Percentiles rank a stretch among this genome's conserved stretches.
These are phyloP conservation scores for Globisporangium paddicum DNA, from an alignment of 352 stramenopile species.

Conservation along the genomic window DNA sequence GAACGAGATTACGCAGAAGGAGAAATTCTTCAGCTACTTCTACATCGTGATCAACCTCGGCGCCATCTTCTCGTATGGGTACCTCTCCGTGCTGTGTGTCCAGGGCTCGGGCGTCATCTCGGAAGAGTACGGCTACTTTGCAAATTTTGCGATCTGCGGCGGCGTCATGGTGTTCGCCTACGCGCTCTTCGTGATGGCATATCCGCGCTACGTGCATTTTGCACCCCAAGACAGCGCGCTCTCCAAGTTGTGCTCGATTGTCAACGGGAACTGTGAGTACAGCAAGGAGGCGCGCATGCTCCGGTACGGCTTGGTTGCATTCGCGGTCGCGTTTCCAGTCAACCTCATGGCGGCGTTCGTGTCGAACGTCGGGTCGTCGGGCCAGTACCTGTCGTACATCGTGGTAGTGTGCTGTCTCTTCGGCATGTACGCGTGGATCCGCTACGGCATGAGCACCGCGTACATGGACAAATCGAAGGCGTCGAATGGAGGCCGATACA, in stretches of 20 bases:
- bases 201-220: constrained; percentile 69
- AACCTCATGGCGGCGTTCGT: constrained; percentile 79
- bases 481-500: constrained; percentile 73
- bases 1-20: constrained; percentile 73
- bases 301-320: constrained; percentile 66
- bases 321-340: constrained; percentile 53
- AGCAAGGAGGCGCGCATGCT: constrained; percentile 77
- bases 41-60: constrained; percentile 92
- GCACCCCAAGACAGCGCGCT: constrained; percentile 68
- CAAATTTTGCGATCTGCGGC: constrained; percentile 79
- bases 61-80: constrained; percentile 88
- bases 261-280: constrained; percentile 68
- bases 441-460: constrained; percentile 71
- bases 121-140: constrained; percentile 85
- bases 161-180: constrained; percentile 82
- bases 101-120: background rate
- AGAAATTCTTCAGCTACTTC: constrained; percentile 91
- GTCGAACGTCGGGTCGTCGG: constrained; percentile 38
- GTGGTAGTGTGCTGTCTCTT: constrained; percentile 61
- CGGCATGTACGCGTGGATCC: constrained; percentile 82
- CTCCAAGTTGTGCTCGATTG: constrained; percentile 66
- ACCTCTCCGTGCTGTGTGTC: constrained; percentile 80
- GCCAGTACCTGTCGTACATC: constrained; percentile 72
- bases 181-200: constrained; percentile 55
- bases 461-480: constrained; percentile 87